Evolutionary conservation across 1,284 basidiomycete species (phyloP).

Genomic region (Somion occarium): DNA sequence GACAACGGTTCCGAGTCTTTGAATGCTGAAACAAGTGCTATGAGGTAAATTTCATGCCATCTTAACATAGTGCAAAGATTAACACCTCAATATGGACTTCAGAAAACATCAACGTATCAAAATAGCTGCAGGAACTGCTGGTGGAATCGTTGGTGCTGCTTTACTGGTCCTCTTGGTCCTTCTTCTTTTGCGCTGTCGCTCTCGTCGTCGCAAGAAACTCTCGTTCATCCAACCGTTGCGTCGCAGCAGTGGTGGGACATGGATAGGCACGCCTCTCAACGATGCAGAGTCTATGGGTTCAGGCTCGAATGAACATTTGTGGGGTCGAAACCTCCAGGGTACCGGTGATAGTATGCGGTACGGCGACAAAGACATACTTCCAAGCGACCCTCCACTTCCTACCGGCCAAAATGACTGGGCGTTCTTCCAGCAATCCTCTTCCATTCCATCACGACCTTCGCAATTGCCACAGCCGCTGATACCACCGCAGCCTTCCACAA

Average conservation of each 20-base stretch:
- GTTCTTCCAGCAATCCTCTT: background rate
- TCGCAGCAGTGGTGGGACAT: background rate
- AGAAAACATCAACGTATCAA: background rate
- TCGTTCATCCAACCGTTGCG: background rate
- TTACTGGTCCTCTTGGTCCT: background rate
- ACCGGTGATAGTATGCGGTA: background rate
- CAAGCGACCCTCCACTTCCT: background rate
- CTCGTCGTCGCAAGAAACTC: background rate
- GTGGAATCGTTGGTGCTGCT: background rate
- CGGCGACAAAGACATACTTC: too few relatives aligned
- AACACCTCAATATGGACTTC: background rate
- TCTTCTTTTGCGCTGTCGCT: background rate
- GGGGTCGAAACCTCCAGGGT: background rate
- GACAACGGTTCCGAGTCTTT: background rate
- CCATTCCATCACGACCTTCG: background rate
- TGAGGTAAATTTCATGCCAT: background rate
- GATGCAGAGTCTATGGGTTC: background rate
- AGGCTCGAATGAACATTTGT: background rate
- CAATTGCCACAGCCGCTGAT: background rate
- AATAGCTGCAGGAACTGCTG: background rate
- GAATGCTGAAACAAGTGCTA: background rate
- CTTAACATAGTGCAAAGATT: background rate
- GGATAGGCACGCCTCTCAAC: background rate
- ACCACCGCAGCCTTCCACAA: background rate
- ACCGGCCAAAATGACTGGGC: background rate